Conservation (phyloP, 495 filamentous ascomycete species). For the Trichoderma orchidacearum region DNA sequence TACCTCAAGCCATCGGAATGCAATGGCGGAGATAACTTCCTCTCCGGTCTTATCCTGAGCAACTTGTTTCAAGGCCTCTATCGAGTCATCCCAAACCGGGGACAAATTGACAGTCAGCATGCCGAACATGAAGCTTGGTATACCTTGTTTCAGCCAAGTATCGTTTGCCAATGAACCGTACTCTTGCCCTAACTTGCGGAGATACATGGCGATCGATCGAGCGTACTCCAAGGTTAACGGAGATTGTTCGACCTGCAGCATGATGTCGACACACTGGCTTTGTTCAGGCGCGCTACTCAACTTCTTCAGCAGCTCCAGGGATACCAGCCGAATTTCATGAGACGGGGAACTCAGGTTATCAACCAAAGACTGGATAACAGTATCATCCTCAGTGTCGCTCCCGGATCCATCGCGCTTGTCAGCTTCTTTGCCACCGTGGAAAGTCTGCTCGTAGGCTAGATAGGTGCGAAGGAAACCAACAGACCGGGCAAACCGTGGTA, state of each 20-base stretch:
- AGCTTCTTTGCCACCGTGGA: conserved; percentile 18
- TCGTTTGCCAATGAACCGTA: conserved; percentile 41
- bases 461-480: conserved; percentile 55
- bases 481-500: conserved; percentile 45
- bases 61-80: conserved; percentile 59
- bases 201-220: conserved; percentile 65
- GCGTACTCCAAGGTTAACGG: conserved; percentile 60
- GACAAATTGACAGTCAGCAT: conserved; percentile 72
- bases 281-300: conserved; percentile 20
- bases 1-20: conserved; percentile 67
- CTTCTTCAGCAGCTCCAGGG: conserved; percentile 53
- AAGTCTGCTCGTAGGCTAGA: conserved; percentile 41
- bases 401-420: conserved; percentile 3
- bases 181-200: conserved; percentile 56
- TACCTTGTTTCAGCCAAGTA: conserved; percentile 53
- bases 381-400: conserved; percentile 25
- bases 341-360: conserved; percentile 59
- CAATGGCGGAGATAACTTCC: conserved; percentile 54
- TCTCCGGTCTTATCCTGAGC: conserved; percentile 57
- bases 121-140: conserved; percentile 79
- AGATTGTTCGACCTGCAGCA: conserved; percentile 64
- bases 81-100: conserved; percentile 74
- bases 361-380: conserved; percentile 47
- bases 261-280: conserved; percentile 32
- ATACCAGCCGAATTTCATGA: conserved; percentile 53